Evolutionary conservation across 2,329 filamentous ascomycete genomes (phyloP).

Genomic region (Beauveria medogensis): DNA sequence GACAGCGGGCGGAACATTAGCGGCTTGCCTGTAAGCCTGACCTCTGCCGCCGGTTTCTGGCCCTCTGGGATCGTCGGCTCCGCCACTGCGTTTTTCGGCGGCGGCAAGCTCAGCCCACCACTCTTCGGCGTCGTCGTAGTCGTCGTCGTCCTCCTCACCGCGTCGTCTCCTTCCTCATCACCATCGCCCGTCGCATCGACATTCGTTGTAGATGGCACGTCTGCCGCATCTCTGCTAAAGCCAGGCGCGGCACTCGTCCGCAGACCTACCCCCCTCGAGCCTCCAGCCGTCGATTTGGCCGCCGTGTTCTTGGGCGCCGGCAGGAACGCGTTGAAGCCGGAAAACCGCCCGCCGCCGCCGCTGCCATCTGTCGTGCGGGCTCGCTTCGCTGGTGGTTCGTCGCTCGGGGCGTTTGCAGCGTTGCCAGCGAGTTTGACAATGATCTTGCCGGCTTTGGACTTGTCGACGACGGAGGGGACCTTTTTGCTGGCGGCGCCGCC

Average conservation of each 20-base stretch:
- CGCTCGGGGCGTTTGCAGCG: conserved; percentile 26
- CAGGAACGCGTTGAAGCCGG: conserved; percentile 78
- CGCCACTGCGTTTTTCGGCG: conserved; percentile 29
- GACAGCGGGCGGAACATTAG: conserved; percentile 87
- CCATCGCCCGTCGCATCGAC: conserved; percentile 16
- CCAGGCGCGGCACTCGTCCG: conserved; percentile 79
- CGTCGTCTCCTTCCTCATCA: conserved; percentile 15
- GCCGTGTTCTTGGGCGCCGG: conserved; percentile 67
- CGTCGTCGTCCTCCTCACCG: conserved; percentile 9
- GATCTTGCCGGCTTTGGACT: conserved; percentile 76
- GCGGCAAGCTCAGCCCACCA: conserved; percentile 25
- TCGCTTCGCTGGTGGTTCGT: conserved; percentile 59
- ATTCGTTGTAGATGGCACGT: conserved; percentile 8
- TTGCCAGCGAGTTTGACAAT: conserved; percentile 64
- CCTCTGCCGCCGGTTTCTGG: conserved; percentile 52
- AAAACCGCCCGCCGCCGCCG: conserved; percentile 48
- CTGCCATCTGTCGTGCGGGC: conserved; percentile 38
- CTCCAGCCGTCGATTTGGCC: conserved; percentile 16
- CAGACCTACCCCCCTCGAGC: conserved; percentile 40
- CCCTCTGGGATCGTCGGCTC: conserved; percentile 45
- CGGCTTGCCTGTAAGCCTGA: conserved; percentile 67
- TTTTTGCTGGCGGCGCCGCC: conserved; percentile 37
- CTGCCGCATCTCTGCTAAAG: conserved; percentile 54
- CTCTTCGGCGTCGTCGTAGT: neutral
- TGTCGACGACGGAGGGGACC: conserved; percentile 70